phyloP scores from a whole-genome alignment of 1,284 basidiomycete species.

The Athelia psychrophila region DNA sequence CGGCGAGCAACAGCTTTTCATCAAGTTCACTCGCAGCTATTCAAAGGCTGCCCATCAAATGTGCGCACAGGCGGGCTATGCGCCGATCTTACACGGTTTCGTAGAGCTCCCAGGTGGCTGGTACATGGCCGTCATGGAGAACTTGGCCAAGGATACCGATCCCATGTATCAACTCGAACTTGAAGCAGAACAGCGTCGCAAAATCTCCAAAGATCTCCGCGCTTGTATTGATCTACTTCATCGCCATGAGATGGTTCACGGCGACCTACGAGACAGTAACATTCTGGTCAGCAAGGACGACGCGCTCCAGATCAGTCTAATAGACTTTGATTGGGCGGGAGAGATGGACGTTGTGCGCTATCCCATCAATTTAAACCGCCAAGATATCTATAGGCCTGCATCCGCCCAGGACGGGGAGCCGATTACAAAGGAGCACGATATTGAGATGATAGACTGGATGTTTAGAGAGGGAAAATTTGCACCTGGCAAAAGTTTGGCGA shows the following conservation, averaged over 20 bases:
- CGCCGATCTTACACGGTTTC: conserved; percentile 15
- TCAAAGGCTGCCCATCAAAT: conserved; percentile 14
- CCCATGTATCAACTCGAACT: too few relatives aligned
- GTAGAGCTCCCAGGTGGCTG: conserved; percentile 10
- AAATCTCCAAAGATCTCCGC: not conserved
- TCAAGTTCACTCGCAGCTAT: conserved; percentile 20
- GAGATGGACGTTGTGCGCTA: conserved; percentile 18
- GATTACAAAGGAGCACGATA: conserved; percentile 9
- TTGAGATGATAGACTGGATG: conserved; percentile 12
- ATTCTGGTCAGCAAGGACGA: conserved; percentile 14
- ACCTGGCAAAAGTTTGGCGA: too few relatives aligned
- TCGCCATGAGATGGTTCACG: conserved; percentile 18
- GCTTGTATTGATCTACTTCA: conserved; percentile 9
- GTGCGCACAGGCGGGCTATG: conserved; percentile 12
- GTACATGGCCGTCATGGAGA: conserved; percentile 16
- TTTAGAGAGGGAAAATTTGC: too few relatives aligned
- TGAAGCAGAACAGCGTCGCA: not conserved
- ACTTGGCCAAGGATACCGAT: too few relatives aligned
- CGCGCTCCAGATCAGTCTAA: conserved; percentile 10
- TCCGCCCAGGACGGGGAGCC: conserved; percentile 12
- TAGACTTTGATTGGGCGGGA: conserved; percentile 30
- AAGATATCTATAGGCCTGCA: conserved; percentile 11
- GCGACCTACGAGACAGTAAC: conserved; percentile 22
- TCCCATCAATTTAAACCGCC: conserved; percentile 14
- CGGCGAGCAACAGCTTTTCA: not conserved